Evolutionary conservation across 2,329 filamentous ascomycete species (phyloP).

Genomic region (Alternaria sp.): DNA sequence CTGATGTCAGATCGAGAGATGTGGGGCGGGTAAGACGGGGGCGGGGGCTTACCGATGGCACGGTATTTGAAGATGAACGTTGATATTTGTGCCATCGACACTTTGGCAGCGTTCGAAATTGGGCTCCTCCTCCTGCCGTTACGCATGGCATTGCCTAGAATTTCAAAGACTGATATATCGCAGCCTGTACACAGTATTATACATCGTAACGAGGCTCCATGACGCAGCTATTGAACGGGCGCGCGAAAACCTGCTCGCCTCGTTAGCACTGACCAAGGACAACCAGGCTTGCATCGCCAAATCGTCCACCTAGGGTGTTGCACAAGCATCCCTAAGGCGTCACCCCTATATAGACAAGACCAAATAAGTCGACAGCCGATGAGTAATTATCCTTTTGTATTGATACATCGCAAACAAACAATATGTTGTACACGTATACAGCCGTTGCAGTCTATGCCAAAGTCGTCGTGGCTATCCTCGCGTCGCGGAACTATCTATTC

Average conservation of each 20-base stretch:
- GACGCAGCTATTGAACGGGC: too few relatives aligned
- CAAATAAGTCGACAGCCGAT: accelerated
- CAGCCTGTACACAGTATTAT: neutral
- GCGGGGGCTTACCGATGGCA: too few relatives aligned
- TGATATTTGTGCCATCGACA: accelerated
- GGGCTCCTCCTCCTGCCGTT: too few relatives aligned
- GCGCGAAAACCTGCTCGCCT: neutral
- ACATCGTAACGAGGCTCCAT: too few relatives aligned
- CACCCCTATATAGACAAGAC: accelerated
- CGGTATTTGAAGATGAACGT: neutral
- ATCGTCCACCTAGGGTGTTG: neutral
- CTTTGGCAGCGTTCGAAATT: neutral
- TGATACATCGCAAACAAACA: neutral
- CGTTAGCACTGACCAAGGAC: neutral
- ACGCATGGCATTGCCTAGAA: neutral
- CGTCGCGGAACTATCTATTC: neutral
- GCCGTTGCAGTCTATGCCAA: constrained; percentile 1
- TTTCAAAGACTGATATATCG: neutral
- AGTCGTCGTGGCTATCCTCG: neutral
- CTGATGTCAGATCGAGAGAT: neutral
- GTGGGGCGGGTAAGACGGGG: neutral
- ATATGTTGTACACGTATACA: constrained; percentile 14
- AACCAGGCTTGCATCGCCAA: neutral
- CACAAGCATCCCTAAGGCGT: neutral
- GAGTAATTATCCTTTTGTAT: neutral